phyloP scores from a whole-genome alignment of 768 basidiomycete species.

The Exsudoporus frostii region DNA sequence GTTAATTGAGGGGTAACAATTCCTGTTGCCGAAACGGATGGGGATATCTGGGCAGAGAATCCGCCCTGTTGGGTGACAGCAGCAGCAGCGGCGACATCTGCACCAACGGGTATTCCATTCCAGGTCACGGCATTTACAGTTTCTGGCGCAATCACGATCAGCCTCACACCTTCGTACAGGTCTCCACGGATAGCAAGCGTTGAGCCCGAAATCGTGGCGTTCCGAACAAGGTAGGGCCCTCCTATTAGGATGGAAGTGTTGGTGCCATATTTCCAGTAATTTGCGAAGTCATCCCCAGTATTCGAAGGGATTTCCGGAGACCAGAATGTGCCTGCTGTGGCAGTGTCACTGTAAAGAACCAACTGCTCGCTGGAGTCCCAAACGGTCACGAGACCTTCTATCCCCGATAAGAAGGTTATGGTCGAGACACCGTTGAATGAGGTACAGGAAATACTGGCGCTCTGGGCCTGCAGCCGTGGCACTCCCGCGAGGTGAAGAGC shows the following conservation, averaged over 20 bases:
- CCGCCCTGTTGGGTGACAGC: conserved; percentile 38
- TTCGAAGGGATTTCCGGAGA: conserved; percentile 56
- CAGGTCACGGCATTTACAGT: conserved; percentile 56
- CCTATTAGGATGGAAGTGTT: conserved; percentile 65
- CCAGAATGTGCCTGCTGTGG: conserved; percentile 72
- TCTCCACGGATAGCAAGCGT: conserved; percentile 67
- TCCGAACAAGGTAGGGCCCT: conserved; percentile 64
- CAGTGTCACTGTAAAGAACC: conserved; percentile 63
- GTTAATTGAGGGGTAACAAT: conserved; percentile 48
- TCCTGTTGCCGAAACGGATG: conserved; percentile 27
- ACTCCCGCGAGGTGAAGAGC: conserved; percentile 47
- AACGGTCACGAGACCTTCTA: conserved; percentile 55
- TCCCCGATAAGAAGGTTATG: conserved; percentile 54
- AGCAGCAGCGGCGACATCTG: conserved; percentile 33
- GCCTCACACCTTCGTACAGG: conserved; percentile 51
- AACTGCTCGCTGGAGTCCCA: conserved; percentile 68
- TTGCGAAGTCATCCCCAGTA: conserved; percentile 41
- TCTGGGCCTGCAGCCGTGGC: conserved; percentile 34
- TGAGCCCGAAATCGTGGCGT: conserved; percentile 44
- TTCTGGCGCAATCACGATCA: conserved; percentile 64
- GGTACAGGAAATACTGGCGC: conserved; percentile 24
- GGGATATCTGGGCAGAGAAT: conserved; percentile 46
- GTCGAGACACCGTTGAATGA: conserved; percentile 35
- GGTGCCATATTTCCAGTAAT: conserved; percentile 73
- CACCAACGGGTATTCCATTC: conserved; percentile 56